phyloP scores from a whole-genome alignment of 2,329 filamentous ascomycete species.

The Akanthomyces dipterigenus region DNA sequence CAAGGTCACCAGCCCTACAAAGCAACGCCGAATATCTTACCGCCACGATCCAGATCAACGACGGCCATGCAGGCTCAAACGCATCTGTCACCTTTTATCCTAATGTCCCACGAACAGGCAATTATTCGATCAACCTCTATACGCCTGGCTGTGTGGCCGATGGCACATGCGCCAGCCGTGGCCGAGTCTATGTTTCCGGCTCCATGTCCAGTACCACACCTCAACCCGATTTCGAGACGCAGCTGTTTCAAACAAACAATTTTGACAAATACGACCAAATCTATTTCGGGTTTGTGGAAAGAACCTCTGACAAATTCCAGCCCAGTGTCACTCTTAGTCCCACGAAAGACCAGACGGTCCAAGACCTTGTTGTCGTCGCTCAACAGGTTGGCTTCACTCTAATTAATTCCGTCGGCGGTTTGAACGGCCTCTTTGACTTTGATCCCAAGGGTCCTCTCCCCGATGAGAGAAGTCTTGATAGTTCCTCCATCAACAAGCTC shows the following conservation, averaged over 20 bases:
- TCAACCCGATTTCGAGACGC: constrained; percentile 46
- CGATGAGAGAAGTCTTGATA: constrained; percentile 55
- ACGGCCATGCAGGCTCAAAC: constrained; percentile 42
- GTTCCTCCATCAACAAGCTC: constrained; percentile 70
- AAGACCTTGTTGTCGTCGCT: constrained; percentile 73
- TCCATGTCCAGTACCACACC: constrained; percentile 50
- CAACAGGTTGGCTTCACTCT: constrained; percentile 76
- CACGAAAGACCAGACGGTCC: constrained; percentile 52
- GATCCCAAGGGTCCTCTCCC: constrained; percentile 52
- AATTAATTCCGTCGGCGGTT: constrained; percentile 65
- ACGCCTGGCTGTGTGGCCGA: constrained; percentile 87
- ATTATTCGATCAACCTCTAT: constrained; percentile 86
- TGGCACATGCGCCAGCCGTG: constrained; percentile 66
- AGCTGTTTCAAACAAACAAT: constrained; percentile 84
- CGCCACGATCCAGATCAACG: constrained; percentile 50
- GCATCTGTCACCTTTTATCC: constrained; percentile 73
- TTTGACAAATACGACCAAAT: constrained; percentile 96
- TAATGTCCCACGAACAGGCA: constrained; percentile 79
- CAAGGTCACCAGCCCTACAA: constrained; percentile 55
- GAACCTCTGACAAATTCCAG: constrained; percentile 63
- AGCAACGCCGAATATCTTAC: constrained; percentile 75
- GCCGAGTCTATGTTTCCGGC: constrained; percentile 75
- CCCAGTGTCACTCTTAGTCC: constrained; percentile 75
- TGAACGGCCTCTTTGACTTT: constrained; percentile 90
- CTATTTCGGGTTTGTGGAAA: constrained; percentile 79